Percentiles rank a stretch among this genome's conserved stretches.
phyloP scores from a whole-genome alignment of 192 early-diverging fungal species.

The Backusella psychrophila region DNA sequence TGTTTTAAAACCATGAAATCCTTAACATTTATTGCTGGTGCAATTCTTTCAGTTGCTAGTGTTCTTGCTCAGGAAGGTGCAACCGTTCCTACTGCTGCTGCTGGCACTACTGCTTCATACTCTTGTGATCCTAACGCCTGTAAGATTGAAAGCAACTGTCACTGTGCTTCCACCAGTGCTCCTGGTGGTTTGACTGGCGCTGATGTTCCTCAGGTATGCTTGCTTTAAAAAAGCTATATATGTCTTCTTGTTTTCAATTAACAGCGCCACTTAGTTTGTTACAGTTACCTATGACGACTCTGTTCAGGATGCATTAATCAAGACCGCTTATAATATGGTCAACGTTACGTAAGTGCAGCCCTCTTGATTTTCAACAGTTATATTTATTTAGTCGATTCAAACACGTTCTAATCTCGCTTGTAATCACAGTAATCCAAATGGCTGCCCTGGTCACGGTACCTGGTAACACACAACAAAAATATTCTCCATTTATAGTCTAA shows the following conservation, averaged over 20 bases:
- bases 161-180: conserved; percentile 45
- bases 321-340: conserved; percentile 29
- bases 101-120: conserved; percentile 5
- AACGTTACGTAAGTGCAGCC: conserved; percentile 22
- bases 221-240: not conserved
- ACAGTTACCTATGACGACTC: conserved; percentile 65
- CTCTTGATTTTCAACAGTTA: not conserved
- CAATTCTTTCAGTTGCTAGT: conserved; percentile 1
- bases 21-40: conserved; percentile 6
- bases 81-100: not conserved
- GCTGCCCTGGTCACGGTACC: conserved; percentile 58
- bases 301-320: conserved; percentile 34
- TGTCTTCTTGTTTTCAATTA: not conserved
- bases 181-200: conserved; percentile 46
- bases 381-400: not conserved
- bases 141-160: conserved; percentile 42
- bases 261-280: conserved; percentile 40
- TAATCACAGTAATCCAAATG: conserved; percentile 50
- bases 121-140: conserved; percentile 46
- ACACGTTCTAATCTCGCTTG: not conserved
- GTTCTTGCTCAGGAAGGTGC: conserved; percentile 33
- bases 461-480: conserved; percentile 27
- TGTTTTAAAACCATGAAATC: not conserved
- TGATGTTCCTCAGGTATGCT: conserved; percentile 41
- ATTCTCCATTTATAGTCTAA: not conserved